These are phyloP conservation scores for Fraxinus baroniana DNA, from an alignment of 305 asterid species.

Conservation along the genomic window DNA sequence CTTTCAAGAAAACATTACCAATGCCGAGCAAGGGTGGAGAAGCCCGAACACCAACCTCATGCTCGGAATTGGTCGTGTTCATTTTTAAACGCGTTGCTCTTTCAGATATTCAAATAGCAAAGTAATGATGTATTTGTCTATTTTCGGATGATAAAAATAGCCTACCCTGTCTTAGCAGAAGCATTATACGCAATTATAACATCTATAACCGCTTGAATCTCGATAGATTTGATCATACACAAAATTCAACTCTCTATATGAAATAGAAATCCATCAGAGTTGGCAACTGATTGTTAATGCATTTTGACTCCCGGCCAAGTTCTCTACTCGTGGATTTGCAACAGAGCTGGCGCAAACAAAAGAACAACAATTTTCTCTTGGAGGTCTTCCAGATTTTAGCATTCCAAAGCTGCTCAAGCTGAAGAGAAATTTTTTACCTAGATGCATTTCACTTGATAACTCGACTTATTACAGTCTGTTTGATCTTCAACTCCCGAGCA, in stretches of 20 bases:
- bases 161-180: background rate
- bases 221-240: background rate
- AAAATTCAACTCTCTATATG: background rate
- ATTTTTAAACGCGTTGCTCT: background rate
- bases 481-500: constrained; percentile 21
- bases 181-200: background rate
- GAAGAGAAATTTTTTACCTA: background rate
- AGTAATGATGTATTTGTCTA: background rate
- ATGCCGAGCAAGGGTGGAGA: background rate
- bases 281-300: background rate
- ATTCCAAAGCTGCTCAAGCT: constrained; percentile 1
- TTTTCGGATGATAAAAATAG: background rate
- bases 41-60: background rate
- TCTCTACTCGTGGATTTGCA: background rate
- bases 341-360: background rate
- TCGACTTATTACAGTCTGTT: constrained; percentile 23
- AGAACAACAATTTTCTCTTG: background rate
- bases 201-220: background rate
- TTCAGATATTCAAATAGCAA: background rate
- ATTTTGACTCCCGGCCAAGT: background rate
- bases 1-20: background rate
- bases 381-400: constrained; percentile 1
- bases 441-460: background rate
- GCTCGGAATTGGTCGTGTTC: background rate
- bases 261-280: background rate